A percentile compares a stretch with the other conserved stretches of the same genome.
phyloP scores from a whole-genome alignment of 2,329 filamentous ascomycete genomes.

The Byssoonygena ceratinophila region DNA sequence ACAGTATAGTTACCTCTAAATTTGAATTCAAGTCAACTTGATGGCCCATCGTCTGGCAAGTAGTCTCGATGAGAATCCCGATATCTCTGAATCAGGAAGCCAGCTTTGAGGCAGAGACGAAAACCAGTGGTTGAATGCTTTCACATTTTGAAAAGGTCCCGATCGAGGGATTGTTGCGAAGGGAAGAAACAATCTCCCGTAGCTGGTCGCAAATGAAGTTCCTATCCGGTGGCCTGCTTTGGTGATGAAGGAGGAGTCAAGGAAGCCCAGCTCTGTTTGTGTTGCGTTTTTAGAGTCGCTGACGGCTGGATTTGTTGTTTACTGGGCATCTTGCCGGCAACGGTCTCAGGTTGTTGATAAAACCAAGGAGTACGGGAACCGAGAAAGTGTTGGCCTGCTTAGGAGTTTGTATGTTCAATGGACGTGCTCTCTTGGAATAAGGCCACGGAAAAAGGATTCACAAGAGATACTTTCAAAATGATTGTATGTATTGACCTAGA shows the following conservation, averaged over 20 bases:
- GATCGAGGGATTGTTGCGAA: constrained; percentile 15
- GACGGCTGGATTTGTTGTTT: constrained; percentile 6
- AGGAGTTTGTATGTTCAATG: not conserved
- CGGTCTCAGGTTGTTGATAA: not conserved
- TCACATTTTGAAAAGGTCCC: constrained; percentile 20
- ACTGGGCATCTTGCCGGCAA: not conserved
- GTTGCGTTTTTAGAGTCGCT: constrained; percentile 4
- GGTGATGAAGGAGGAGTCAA: constrained; percentile 21
- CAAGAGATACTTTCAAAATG: too few species aligned
- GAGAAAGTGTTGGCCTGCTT: not conserved
- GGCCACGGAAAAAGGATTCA: too few species aligned
- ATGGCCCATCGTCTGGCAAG: constrained; percentile 24
- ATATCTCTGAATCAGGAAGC: constrained; percentile 14
- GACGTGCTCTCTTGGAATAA: too few species aligned
- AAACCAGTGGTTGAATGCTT: constrained; percentile 25
- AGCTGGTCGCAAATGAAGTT: constrained; percentile 17
- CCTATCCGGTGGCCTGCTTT: constrained; percentile 14
- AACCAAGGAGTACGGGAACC: not conserved
- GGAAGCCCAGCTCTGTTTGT: constrained; percentile 20
- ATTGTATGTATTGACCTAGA: too few species aligned
- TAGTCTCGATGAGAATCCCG: constrained; percentile 18
- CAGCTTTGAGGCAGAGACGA: constrained; percentile 18
- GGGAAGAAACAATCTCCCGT: constrained; percentile 13
- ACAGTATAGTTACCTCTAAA: too few species aligned
- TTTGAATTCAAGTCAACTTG: constrained; percentile 27